Conservation (phyloP, 2,329 filamentous ascomycete genomes). For the Diaporthe amygdali region DNA sequence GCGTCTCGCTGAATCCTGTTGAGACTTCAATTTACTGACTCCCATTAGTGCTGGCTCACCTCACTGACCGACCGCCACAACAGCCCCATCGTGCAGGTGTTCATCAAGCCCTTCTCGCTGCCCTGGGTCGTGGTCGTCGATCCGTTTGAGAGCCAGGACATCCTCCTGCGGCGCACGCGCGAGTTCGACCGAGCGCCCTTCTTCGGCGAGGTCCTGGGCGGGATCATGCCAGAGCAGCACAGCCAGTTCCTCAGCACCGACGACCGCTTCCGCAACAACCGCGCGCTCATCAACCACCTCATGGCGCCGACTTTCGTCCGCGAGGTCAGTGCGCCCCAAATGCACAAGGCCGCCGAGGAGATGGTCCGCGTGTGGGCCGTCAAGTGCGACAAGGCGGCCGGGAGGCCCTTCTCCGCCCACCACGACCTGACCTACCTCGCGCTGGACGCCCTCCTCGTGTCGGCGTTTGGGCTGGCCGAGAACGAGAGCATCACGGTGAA, state of each 20-base stretch:
- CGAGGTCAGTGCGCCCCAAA: constrained; percentile 1
- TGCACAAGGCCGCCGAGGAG: constrained; percentile 26
- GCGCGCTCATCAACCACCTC: constrained; percentile 13
- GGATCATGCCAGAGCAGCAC: constrained; percentile 39
- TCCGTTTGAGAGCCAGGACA: constrained; percentile 29
- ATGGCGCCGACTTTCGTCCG: constrained; percentile 18
- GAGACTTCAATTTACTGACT: background rate
- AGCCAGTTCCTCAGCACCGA: constrained; percentile 32
- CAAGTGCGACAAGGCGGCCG: constrained; percentile 22
- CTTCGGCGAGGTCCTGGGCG: constrained; percentile 32
- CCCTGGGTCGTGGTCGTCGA: constrained; percentile 28
- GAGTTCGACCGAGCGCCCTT: constrained; percentile 24
- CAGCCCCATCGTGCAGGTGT: constrained; percentile 52
- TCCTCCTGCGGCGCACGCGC: constrained; percentile 28
- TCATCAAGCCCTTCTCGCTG: constrained; percentile 45
- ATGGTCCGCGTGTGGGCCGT: constrained; percentile 28
- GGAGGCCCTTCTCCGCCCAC: constrained; percentile 22
- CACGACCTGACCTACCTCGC: constrained; percentile 11
- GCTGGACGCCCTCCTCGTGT: constrained; percentile 28
- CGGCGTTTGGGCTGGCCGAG: constrained; percentile 35
- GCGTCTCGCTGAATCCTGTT: background rate
- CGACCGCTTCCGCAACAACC: background rate
- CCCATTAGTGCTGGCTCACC: constrained; percentile 34
- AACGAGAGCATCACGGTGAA: constrained; percentile 31
- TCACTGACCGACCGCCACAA: constrained; percentile 38